Conservation (phyloP, 768 basidiomycete genomes). For the Tricholoma terreum region DNA sequence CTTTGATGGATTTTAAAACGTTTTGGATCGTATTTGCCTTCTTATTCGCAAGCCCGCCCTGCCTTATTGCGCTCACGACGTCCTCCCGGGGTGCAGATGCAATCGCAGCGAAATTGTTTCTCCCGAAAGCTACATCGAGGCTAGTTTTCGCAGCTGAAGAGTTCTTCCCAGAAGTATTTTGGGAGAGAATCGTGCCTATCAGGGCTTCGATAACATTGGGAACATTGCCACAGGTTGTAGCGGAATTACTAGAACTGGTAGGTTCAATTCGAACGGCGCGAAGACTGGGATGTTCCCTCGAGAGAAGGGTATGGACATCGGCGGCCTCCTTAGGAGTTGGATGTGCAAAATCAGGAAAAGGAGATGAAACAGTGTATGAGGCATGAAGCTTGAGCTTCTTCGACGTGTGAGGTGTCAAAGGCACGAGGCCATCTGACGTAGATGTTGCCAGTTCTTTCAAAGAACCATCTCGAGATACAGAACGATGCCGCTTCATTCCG, state of each 20-base stretch:
- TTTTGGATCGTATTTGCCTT: slow-evolving; percentile 56
- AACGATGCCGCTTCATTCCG: slow-evolving; percentile 5
- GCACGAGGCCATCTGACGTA: neutral
- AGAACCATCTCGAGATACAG: slow-evolving; percentile 2
- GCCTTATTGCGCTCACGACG: slow-evolving; percentile 49
- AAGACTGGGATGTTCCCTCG: slow-evolving; percentile 32
- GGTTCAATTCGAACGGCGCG: slow-evolving; percentile 26
- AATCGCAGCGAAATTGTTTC: slow-evolving; percentile 48
- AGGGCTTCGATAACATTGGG: slow-evolving; percentile 57
- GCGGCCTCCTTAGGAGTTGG: slow-evolving; percentile 43
- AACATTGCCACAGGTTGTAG: slow-evolving; percentile 42
- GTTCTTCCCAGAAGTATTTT: slow-evolving; percentile 53
- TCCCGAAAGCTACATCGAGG: slow-evolving; percentile 48
- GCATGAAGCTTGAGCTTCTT: slow-evolving; percentile 53
- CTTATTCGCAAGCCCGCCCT: slow-evolving; percentile 58
- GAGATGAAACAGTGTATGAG: slow-evolving; percentile 39
- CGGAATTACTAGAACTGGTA: slow-evolving; percentile 32
- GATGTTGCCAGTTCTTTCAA: neutral
- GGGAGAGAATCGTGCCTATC: slow-evolving; percentile 58
- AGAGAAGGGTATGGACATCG: slow-evolving; percentile 40
- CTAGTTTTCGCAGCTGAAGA: slow-evolving; percentile 47
- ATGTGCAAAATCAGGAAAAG: slow-evolving; percentile 42
- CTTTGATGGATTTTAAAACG: slow-evolving; percentile 40
- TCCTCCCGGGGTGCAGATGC: slow-evolving; percentile 37
- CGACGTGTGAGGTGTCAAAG: slow-evolving; percentile 18